Conservation (phyloP, 371 early-diverging fungal species). For the Haplosporangium sp. region DNA sequence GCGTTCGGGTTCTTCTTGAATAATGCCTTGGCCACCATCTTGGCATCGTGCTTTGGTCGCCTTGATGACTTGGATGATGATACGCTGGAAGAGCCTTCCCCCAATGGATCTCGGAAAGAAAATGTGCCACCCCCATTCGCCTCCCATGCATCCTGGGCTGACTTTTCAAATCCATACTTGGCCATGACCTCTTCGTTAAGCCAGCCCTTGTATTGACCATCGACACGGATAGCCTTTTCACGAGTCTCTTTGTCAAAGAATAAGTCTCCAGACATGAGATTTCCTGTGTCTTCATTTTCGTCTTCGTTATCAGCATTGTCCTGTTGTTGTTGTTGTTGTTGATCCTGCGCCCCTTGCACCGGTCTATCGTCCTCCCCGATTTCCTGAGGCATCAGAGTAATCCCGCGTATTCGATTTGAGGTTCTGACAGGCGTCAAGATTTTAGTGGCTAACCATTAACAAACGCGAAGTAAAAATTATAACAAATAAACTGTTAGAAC, state of each 20-base stretch:
- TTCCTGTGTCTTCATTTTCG: constrained; percentile 50
- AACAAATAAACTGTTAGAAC: background rate
- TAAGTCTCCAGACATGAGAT: constrained; percentile 67
- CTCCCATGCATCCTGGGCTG: constrained; percentile 77
- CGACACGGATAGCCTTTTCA: constrained; percentile 64
- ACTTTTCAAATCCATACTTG: constrained; percentile 67
- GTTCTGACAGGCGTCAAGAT: constrained; percentile 20
- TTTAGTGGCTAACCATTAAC: constrained; percentile 1
- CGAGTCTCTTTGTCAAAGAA: constrained; percentile 63
- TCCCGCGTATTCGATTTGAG: constrained; percentile 39
- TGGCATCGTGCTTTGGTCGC: constrained; percentile 48
- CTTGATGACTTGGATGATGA: constrained; percentile 18
- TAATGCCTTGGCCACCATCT: constrained; percentile 67
- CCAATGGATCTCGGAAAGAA: constrained; percentile 71
- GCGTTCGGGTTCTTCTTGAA: constrained; percentile 81
- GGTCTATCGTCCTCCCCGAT: constrained; percentile 31
- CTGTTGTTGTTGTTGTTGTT: background rate
- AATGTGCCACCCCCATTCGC: constrained; percentile 81
- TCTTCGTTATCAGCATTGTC: constrained; percentile 13
- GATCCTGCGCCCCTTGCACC: background rate
- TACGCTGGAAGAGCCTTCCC: constrained; percentile 8
- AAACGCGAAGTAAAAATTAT: background rate
- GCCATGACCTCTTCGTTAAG: constrained; percentile 66
- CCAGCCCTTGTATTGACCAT: constrained; percentile 76
- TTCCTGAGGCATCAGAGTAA: constrained; percentile 16